These are phyloP conservation scores for Penicillium fuscoglaucum DNA, from an alignment of 2,329 filamentous ascomycete species.

Conservation along the genomic window DNA sequence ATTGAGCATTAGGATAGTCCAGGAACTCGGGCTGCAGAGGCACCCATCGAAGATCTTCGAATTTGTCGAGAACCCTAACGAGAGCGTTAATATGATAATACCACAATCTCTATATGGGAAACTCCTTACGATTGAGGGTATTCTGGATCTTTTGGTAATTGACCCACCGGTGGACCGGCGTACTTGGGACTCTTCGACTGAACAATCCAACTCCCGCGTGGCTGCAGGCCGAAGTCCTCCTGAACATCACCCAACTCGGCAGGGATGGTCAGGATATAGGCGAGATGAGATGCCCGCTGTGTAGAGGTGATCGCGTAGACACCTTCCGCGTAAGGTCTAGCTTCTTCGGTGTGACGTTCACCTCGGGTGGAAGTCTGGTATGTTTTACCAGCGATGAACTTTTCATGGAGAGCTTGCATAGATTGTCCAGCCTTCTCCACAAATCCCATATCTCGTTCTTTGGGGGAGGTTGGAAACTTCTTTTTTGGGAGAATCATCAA, in stretches of 20 bases:
- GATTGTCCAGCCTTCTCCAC: constrained; percentile 71
- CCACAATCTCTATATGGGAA: background rate
- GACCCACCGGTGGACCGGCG: constrained; percentile 63
- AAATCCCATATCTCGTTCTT: constrained; percentile 76
- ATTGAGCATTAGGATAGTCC: constrained; percentile 71
- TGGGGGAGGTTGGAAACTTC: constrained; percentile 66
- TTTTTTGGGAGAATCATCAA: constrained; percentile 83
- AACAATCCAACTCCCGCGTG: constrained; percentile 74
- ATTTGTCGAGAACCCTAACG: constrained; percentile 66
- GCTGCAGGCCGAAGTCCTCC: constrained; percentile 68
- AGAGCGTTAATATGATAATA: background rate
- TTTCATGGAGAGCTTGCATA: constrained; percentile 69
- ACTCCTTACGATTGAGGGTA: constrained; percentile 66
- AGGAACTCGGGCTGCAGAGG: constrained; percentile 71
- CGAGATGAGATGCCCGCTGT: constrained; percentile 71
- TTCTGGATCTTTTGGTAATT: constrained; percentile 64
- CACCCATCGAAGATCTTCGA: constrained; percentile 71
- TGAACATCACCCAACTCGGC: constrained; percentile 69
- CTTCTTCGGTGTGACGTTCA: constrained; percentile 65
- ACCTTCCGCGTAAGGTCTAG: constrained; percentile 77
- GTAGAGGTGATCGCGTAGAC: constrained; percentile 79
- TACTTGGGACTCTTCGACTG: constrained; percentile 77
- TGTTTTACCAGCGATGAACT: constrained; percentile 65
- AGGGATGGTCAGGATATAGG: constrained; percentile 76
- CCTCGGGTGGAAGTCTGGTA: constrained; percentile 77